Percentiles rank a stretch among this genome's conserved stretches.
Conservation (phyloP, 352 stramenopile genomes). For the Thalassiosira mediterranea region DNA sequence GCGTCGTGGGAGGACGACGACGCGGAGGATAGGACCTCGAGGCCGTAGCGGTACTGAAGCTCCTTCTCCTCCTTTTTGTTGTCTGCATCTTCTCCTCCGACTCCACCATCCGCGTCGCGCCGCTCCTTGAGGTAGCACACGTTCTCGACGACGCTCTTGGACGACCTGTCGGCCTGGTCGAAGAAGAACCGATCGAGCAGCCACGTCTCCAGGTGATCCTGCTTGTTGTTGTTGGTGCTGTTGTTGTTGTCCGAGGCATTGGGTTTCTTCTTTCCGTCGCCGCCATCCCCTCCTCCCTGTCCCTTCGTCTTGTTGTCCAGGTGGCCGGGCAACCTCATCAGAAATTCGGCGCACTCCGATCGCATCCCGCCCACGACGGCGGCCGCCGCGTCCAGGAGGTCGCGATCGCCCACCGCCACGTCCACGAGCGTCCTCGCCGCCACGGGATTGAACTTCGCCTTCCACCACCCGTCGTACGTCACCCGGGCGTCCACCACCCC, state of each 20-base stretch:
- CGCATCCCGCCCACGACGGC: constrained; percentile 20
- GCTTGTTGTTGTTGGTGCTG: constrained; percentile 14
- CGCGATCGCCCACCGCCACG: constrained; percentile 26
- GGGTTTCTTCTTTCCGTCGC: constrained; percentile 3
- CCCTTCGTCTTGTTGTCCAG: constrained; percentile 43
- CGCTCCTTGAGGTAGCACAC: constrained; percentile 43
- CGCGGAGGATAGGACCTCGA: constrained; percentile 32
- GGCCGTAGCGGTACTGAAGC: constrained; percentile 46
- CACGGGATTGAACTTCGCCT: constrained; percentile 66
- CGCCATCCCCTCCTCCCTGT: too few relatives aligned
- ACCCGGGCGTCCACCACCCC: constrained; percentile 57
- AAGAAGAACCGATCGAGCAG: constrained; percentile 59
- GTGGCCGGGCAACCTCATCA: constrained; percentile 36
- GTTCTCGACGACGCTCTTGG: constrained; percentile 45
- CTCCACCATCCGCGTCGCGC: neutral
- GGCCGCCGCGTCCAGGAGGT: constrained; percentile 20
- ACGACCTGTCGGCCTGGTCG: constrained; percentile 47
- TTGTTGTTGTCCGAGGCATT: constrained; percentile 7
- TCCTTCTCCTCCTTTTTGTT: constrained; percentile 10
- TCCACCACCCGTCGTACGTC: constrained; percentile 64
- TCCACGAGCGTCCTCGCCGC: constrained; percentile 65
- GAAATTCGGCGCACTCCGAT: constrained; percentile 37
- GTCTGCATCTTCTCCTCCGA: neutral
- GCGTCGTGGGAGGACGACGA: constrained; percentile 9
- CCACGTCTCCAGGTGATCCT: constrained; percentile 50